Conservation (phyloP, 2,329 filamentous ascomycete species). For the Ambrosiella cleistominuta region DNA sequence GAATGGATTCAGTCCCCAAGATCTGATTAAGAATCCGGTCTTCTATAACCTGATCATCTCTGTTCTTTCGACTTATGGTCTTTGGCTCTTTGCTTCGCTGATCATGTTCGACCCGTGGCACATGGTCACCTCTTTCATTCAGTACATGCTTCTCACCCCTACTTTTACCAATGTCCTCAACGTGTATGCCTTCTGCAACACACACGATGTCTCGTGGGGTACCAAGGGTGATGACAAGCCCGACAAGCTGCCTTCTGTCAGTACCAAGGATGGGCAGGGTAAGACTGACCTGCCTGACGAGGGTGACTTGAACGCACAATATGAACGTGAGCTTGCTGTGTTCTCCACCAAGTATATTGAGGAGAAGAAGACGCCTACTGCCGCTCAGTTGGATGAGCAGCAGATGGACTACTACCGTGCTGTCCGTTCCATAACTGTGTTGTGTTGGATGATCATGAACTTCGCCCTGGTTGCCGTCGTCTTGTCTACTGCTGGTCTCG, state of each 20-base stretch:
- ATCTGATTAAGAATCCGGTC: constrained; percentile 69
- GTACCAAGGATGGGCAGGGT: constrained; percentile 70
- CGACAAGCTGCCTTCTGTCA: constrained; percentile 75
- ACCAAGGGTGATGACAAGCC: constrained; percentile 96
- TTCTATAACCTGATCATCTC: constrained; percentile 93
- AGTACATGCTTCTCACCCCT: constrained; percentile 83
- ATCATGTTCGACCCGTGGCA: constrained; percentile 98
- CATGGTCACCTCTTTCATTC: constrained; percentile 98
- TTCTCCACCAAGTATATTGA: constrained; percentile 61
- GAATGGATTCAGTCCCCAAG: constrained; percentile 47
- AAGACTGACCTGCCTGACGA: constrained; percentile 95
- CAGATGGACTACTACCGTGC: constrained; percentile 98
- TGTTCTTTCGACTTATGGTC: constrained; percentile 74
- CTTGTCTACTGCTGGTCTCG: constrained; percentile 66
- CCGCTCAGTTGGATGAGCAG: constrained; percentile 48
- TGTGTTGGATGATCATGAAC: constrained; percentile 94
- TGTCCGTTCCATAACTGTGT: constrained; percentile 77
- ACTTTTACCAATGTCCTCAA: constrained; percentile 99
- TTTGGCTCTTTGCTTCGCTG: constrained; percentile 81
- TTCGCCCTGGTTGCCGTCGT: constrained; percentile 76
- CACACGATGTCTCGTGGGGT: constrained; percentile 96
- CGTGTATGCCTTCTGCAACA: constrained; percentile 98
- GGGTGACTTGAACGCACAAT: constrained; percentile 85
- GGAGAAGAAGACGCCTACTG: constrained; percentile 43
- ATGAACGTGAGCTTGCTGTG: constrained; percentile 63